Evolutionary conservation across 345 rosid species (phyloP).

Genomic region (Eucalyptus sp.): DNA sequence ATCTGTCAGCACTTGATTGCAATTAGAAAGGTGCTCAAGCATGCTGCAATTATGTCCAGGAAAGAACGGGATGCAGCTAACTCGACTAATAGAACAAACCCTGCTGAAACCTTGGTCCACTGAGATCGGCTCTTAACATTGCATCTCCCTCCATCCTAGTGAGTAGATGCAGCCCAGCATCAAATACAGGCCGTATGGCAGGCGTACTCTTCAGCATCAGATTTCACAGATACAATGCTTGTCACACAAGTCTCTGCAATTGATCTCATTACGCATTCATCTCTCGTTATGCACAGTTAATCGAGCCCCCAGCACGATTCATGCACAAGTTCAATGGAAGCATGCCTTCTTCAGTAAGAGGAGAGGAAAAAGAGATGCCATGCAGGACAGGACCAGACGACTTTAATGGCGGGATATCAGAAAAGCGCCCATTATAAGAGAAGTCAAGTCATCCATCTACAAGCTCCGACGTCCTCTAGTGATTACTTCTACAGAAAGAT

Average conservation of each 20-base stretch:
- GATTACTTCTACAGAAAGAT: conserved; percentile 10
- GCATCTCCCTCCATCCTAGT: neutral
- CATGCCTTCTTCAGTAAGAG: neutral
- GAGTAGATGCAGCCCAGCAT: neutral
- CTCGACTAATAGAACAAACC: neutral
- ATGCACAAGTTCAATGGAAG: neutral
- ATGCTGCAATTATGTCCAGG: neutral
- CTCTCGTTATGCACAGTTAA: neutral
- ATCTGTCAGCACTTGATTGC: neutral
- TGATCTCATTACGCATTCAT: neutral
- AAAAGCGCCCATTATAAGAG: conserved; percentile 5
- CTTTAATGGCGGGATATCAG: neutral
- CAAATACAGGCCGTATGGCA: neutral
- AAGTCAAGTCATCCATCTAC: conserved; percentile 16
- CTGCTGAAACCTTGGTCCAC: neutral
- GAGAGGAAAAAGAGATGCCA: neutral
- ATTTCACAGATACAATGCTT: neutral
- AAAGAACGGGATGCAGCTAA: neutral
- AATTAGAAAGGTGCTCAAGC: neutral
- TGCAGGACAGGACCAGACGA: neutral
- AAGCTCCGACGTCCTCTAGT: conserved; percentile 1
- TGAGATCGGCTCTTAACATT: neutral
- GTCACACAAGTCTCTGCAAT: neutral
- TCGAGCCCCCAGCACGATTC: neutral
- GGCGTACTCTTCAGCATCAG: neutral